Base-by-base conservation (phyloP, 495 filamentous ascomycete species). In the Daldinia decipiens region DNA sequence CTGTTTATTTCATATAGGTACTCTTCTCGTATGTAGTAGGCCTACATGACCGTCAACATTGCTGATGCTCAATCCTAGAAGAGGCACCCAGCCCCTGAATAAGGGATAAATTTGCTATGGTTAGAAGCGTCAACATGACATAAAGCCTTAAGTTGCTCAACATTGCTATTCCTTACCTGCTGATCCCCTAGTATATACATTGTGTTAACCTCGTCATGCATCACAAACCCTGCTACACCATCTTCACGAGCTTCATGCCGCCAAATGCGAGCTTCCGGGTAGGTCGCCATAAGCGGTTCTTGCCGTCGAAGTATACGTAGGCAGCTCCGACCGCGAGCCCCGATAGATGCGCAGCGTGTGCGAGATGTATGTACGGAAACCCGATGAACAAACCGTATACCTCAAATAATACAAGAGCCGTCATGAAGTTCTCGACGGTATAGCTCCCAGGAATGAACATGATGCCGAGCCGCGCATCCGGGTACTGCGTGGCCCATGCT, bases 321-420 rank as follows among this genome's bases (percentile, higher is more conserved):
- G 73, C 68, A 0, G 32, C 43, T 17, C 77, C 77, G 4, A 74
- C 0, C 2, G 50, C 71, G 1, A 79, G 26, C 1, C 77, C 77
- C 9, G 57, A 29, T 6, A 79, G 67, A 59, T 76, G 77, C 2
- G 65, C 64, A 1, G 39, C 75, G 24, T 79, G 73, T 9, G 36
- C 68, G 3, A 69, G n/a, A 1, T 13, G 4, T 3, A 73, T 0
- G 9, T 13, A 51, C 12, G 73, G 71, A 8, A 77, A 52, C 4
- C 75, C 66, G 34, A 77, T 6, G 43, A 77, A 71, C 17, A 76
- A 51, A 32, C 77, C 77, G 58, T 54, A 62, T 6, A 38, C 31
- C 4, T 79, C 75, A 51, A 77, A 71, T 4, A 67, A 4, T 5
- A 65, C 71, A 5, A 71, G 2, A 3, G 8, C 57, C 5, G 45